Evolutionary conservation across 1,284 basidiomycete species (phyloP).

Genomic region (Xanthoconium separans): DNA sequence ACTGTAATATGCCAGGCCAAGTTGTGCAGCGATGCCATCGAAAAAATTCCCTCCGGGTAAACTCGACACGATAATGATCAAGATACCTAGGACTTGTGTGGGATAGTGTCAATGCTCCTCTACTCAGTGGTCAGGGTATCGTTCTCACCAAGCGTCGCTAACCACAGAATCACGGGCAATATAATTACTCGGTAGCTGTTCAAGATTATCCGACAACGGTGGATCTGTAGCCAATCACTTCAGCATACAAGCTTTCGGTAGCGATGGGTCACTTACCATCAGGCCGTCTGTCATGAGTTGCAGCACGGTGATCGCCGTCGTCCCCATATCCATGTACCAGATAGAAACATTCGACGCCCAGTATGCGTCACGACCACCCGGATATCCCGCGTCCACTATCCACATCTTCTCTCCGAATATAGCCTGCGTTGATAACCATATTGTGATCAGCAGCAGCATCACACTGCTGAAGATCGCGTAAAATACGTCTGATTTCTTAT

Average conservation of each 20-base stretch:
- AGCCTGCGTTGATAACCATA: constrained; percentile 24
- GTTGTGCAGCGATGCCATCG: constrained; percentile 11
- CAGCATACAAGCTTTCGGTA: background rate
- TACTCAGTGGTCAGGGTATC: background rate
- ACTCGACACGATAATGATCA: constrained; percentile 17
- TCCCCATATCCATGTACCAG: constrained; percentile 27
- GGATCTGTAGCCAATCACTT: constrained; percentile 14
- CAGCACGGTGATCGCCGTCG: constrained; percentile 17
- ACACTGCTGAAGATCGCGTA: constrained; percentile 26
- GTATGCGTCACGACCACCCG: constrained; percentile 21
- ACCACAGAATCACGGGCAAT: constrained; percentile 24
- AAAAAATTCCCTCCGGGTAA: constrained; percentile 23
- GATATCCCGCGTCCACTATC: constrained; percentile 11
- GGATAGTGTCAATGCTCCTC: background rate
- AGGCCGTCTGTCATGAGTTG: constrained; percentile 30
- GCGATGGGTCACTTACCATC: constrained; percentile 17
- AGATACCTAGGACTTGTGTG: constrained; percentile 20
- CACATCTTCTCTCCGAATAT: constrained; percentile 29
- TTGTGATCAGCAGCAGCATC: constrained; percentile 24
- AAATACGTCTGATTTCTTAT: constrained; percentile 13
- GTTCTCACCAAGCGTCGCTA: constrained; percentile 24
- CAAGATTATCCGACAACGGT: constrained; percentile 24
- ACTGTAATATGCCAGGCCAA: constrained; percentile 28
- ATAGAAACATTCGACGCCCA: constrained; percentile 11
- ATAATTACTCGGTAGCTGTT: constrained; percentile 14